Percentiles rank a stretch among this genome's conserved stretches.
Evolutionary conservation across 257 asterid genomes (phyloP).

Genomic region (Mitragyna speciosa): DNA sequence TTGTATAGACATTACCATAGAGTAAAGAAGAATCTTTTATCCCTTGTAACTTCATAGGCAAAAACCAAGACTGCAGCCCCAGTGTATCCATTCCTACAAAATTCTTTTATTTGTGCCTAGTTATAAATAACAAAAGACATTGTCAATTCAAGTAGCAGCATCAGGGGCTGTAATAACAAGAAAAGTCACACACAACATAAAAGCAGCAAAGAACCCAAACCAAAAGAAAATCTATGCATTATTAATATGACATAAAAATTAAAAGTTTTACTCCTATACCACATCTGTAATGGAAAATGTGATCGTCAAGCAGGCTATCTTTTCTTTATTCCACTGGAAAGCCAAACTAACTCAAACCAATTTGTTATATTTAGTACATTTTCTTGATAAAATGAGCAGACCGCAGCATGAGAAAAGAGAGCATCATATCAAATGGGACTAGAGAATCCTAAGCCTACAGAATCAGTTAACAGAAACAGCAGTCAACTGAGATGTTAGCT

Average conservation of each 20-base stretch:
- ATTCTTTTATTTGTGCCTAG: background rate
- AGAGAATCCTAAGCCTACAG: background rate
- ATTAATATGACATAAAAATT: background rate
- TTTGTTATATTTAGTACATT: too few species aligned
- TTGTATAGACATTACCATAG: slow-evolving; percentile 17
- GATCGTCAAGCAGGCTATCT: background rate
- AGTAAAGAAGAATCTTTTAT: slow-evolving; percentile 18
- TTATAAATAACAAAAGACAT: background rate
- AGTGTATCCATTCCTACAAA: slow-evolving; percentile 41
- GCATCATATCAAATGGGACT: background rate
- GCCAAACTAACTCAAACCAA: too few species aligned
- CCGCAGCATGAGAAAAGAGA: background rate
- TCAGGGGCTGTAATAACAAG: too few species aligned
- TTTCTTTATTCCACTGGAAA: background rate
- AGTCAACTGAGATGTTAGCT: background rate
- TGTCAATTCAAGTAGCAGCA: background rate
- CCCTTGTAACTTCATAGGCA: slow-evolving; percentile 21
- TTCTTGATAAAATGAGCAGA: too few species aligned
- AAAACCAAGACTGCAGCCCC: slow-evolving; percentile 29
- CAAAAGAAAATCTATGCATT: background rate
- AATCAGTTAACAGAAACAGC: background rate
- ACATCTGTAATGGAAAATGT: background rate
- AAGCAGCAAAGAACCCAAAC: too few species aligned
- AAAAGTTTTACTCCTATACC: background rate
- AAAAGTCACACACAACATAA: too few species aligned